phyloP scores from a whole-genome alignment of 352 stramenopile genomes.

The Albugo laibachii region DNA sequence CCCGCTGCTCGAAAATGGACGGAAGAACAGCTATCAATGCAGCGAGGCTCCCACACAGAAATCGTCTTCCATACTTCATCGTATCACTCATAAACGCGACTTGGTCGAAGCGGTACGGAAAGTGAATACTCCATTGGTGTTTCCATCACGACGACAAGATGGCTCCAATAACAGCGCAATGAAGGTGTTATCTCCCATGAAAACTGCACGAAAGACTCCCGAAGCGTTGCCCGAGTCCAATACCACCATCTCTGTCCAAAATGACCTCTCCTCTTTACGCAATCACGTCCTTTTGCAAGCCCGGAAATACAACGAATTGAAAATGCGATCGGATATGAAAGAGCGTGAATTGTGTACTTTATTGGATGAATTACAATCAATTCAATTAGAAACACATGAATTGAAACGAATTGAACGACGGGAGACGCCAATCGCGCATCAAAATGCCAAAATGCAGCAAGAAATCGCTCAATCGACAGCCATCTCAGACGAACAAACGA shows the following conservation, averaged over 20 bases:
- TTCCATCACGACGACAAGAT: constrained; percentile 22
- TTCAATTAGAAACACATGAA: constrained; percentile 50
- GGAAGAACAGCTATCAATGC: constrained; percentile 6
- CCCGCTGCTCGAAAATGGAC: no score
- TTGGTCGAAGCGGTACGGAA: constrained; percentile 58
- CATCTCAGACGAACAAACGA: constrained; percentile 68
- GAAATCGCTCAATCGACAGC: constrained; percentile 45
- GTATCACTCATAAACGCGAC: constrained; percentile 31
- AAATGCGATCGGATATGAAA: constrained; percentile 32
- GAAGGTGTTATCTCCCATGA: constrained; percentile 1
- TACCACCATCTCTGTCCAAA: constrained; percentile 10
- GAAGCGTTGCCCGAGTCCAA: constrained; percentile 13
- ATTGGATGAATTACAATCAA: constrained; percentile 42
- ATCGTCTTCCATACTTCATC: constrained; percentile 24
- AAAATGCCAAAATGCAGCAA: constrained; percentile 39
- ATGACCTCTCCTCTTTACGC: constrained; percentile 45
- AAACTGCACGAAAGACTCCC: background rate
- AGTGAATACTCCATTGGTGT: constrained; percentile 36
- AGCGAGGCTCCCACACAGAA: constrained; percentile 6
- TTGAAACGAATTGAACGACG: constrained; percentile 58
- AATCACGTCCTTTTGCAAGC: constrained; percentile 50
- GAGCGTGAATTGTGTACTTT: constrained; percentile 43
- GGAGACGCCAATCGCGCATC: constrained; percentile 50
- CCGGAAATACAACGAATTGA: constrained; percentile 65
- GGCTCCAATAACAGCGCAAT: background rate